Evolutionary conservation across 2,329 filamentous ascomycete species (phyloP).

Genomic region (Aspergillus novoparasiticus): DNA sequence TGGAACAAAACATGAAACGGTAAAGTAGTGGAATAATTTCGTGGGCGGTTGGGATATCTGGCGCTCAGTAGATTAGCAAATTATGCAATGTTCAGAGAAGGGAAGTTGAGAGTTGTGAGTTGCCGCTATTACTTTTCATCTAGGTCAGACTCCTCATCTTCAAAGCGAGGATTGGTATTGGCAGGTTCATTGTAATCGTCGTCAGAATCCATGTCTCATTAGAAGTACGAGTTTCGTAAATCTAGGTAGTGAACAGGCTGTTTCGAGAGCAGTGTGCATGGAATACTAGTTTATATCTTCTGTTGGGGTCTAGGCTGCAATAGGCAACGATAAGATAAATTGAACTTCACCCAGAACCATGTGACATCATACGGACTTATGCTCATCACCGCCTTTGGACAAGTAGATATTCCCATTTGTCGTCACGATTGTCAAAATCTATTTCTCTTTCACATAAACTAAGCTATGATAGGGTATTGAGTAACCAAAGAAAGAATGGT

Average conservation of each 20-base stretch:
- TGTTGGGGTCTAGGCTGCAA: slow-evolving; percentile 26
- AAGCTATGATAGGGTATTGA: not conserved
- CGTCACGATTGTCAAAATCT: slow-evolving; percentile 11
- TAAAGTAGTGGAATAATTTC: slow-evolving; percentile 76
- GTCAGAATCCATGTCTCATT: slow-evolving; percentile 33
- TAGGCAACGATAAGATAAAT: slow-evolving; percentile 29
- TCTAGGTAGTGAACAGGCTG: not conserved
- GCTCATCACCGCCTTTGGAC: not conserved
- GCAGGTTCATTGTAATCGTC: slow-evolving; percentile 20
- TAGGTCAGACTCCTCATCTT: slow-evolving; percentile 28
- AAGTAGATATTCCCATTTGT: too few relatives aligned
- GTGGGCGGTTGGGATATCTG: slow-evolving; percentile 80
- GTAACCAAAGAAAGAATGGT: not conserved
- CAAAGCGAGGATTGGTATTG: slow-evolving; percentile 12
- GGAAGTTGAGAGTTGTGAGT: not conserved
- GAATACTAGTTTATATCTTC: not conserved
- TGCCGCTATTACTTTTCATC: slow-evolving; percentile 33
- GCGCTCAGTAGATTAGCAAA: slow-evolving; percentile 13
- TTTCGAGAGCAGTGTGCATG: not conserved
- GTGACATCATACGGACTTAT: slow-evolving; percentile 25
- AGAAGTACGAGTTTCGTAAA: not conserved
- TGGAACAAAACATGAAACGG: slow-evolving; percentile 79
- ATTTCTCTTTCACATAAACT: not conserved
- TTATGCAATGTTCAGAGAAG: not conserved
- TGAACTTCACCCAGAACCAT: slow-evolving; percentile 6